These are phyloP conservation scores for Baeospora myosura DNA, from an alignment of 1,284 basidiomycete genomes.

Conservation along the genomic window DNA sequence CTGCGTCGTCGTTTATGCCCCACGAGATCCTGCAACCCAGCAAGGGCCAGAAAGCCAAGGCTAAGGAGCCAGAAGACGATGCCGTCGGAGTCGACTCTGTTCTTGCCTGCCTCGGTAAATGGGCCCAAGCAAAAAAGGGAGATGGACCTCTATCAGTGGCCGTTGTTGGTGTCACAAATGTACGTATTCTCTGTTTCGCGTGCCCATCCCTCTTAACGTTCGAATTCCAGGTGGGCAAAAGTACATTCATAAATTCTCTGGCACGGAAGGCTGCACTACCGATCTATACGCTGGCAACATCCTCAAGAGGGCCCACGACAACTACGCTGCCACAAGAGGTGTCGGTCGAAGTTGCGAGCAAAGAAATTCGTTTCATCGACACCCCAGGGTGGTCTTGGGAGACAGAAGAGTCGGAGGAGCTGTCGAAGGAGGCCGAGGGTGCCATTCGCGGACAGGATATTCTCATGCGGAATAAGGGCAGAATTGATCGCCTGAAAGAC, in stretches of 20 bases:
- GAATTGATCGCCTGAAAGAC: conserved; percentile 86
- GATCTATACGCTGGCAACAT: conserved; percentile 54
- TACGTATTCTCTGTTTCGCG: conserved; percentile 26
- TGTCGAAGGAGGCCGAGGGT: conserved; percentile 34
- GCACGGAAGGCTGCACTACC: conserved; percentile 44
- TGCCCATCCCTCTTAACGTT: conserved; percentile 1
- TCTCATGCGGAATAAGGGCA: conserved; percentile 73
- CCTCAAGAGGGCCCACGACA: conserved; percentile 59
- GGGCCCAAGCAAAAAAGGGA: conserved; percentile 38
- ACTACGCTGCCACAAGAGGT: conserved; percentile 63
- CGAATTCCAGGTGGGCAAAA: conserved; percentile 67
- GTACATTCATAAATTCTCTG: conserved; percentile 75
- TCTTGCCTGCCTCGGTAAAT: conserved; percentile 36
- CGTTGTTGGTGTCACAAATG: conserved; percentile 72
- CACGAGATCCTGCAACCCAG: conserved; percentile 19
- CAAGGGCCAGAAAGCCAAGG: conserved; percentile 37
- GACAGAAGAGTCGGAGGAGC: conserved; percentile 19
- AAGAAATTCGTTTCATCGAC: conserved; percentile 63
- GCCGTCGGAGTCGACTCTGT: conserved; percentile 51
- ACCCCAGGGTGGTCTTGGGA: conserved; percentile 76
- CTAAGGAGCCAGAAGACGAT: conserved; percentile 41
- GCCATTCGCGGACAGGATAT: conserved; percentile 61
- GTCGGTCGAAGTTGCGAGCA: conserved; percentile 36
- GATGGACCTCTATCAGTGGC: conserved; percentile 54
- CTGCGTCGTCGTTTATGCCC: conserved; percentile 62